Percentiles rank a stretch among this genome's conserved stretches.
Conservation (phyloP, 1,284 basidiomycete species). For the Cystobasidiaceae sp. region DNA sequence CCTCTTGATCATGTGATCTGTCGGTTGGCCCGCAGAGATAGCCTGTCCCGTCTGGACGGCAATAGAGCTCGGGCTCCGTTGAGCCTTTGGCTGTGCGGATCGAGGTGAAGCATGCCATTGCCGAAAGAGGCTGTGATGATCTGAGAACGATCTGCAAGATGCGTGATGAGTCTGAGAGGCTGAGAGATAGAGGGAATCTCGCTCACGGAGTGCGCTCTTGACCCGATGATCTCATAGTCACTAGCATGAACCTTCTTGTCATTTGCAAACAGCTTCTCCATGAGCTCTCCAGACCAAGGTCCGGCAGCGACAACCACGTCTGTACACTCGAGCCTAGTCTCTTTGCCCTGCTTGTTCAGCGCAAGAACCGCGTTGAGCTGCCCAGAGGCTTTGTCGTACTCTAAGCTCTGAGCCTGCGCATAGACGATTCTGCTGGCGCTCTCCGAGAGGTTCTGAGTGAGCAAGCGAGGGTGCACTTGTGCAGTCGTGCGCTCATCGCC, state of each 20-base stretch:
- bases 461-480: constrained; percentile 73
- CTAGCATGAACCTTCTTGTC: constrained; percentile 45
- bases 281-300: constrained; percentile 71
- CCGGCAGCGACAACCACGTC: constrained; percentile 69
- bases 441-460: constrained; percentile 70
- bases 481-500: constrained; percentile 57
- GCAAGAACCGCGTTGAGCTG: constrained; percentile 32
- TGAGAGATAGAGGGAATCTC: constrained; percentile 38
- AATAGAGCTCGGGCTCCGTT: constrained; percentile 51
- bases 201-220: constrained; percentile 53
- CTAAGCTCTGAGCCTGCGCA: constrained; percentile 43
- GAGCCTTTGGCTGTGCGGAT: constrained; percentile 50
- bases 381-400: constrained; percentile 21
- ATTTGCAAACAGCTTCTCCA: constrained; percentile 53
- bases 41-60: constrained; percentile 46
- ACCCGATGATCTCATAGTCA: constrained; percentile 46
- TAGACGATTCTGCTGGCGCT: constrained; percentile 50
- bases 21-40: constrained; percentile 50
- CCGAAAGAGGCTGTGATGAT: constrained; percentile 40
- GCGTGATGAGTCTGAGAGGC: background rate
- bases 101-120: constrained; percentile 54
- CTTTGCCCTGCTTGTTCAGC: constrained; percentile 22
- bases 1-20: too few relatives aligned
- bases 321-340: constrained; percentile 40
- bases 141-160: constrained; percentile 15